phyloP scores from a whole-genome alignment of 306 rosid species.

The Leucaena leucocephala region DNA sequence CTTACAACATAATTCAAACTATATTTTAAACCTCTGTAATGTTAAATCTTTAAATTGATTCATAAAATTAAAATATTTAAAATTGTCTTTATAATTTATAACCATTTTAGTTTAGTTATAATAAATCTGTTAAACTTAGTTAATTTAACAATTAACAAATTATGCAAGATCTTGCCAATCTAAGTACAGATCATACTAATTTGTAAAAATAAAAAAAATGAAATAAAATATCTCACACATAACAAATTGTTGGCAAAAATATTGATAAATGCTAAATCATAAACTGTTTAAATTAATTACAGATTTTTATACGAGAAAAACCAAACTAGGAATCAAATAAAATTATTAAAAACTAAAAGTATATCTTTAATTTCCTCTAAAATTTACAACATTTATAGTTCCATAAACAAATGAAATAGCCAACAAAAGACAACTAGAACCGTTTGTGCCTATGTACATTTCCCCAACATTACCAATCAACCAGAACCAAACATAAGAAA shows the following conservation, averaged over 20 bases:
- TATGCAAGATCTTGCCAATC: not conserved
- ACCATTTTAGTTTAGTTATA: not conserved
- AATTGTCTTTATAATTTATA: not conserved
- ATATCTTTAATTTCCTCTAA: not conserved
- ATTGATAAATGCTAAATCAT: not conserved
- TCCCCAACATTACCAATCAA: conserved; percentile 26
- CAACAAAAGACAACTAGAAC: conserved; percentile 23
- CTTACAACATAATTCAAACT: not conserved
- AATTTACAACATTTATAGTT: conserved; percentile 28
- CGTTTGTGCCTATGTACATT: conserved; percentile 41
- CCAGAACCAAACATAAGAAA: not conserved
- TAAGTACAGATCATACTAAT: not conserved
- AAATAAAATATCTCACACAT: not conserved
- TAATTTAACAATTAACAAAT: not conserved
- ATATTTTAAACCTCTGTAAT: no score
- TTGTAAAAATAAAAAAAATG: not conserved
- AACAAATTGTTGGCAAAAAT: not conserved
- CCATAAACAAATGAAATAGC: conserved; percentile 14
- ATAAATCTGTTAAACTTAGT: not conserved
- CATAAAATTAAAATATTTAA: not conserved
- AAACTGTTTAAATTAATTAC: not conserved
- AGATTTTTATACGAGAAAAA: not conserved
- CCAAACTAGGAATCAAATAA: not conserved
- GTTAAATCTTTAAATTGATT: not conserved
- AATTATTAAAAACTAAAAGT: not conserved